Evolutionary conservation across 106 monocot species (phyloP), one percentile per base, ranked within the genome.

Genomic region (Dendrobium chrysotoxum): DNA sequence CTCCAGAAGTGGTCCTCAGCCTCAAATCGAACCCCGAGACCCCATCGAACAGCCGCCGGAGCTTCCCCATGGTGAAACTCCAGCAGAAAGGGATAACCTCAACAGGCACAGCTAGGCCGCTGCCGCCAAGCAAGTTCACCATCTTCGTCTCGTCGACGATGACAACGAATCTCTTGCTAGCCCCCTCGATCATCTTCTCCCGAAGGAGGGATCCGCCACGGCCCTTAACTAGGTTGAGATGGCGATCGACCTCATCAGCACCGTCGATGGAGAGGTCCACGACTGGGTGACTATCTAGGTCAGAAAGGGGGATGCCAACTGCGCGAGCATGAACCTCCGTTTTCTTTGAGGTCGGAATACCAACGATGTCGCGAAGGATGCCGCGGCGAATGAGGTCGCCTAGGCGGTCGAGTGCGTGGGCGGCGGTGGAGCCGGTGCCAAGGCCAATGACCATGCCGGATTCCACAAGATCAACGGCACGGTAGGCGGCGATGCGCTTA

Each of bases 141-240:
- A 88, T 72, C 81, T 96, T 96, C 75, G 91, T 80, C 54, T 93
- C 91, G 74, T 96, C 93, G 17, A 96, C 91, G 47, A 96, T 93
- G 28, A 96, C 95, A n/a, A 93, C 89, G 77, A 96, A 93, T 45
- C 75, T 54, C 21, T 42, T 58, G 83, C 92, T 87, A 0, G 88
- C 86, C 6, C 87, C 88, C 80, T 96, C 93, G 25, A 96, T 89
- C 96, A 96, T 96, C 87, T 96, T 96, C 86, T 96, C 93, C n/a
- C 96, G 82, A 20, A 96, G 88, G 6, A 92, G 86, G 0, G 93
- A 93, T 1, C 96, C 93, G 26, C 96, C 96, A 11, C 93, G 89
- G 18, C 93, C 96, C 81, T 96, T 96, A 50, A 96, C 88, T 77
- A 96, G 90, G 80, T 96, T 96, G 46, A 93, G 87, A 12, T 13